A percentile compares a stretch with the other conserved stretches of the same genome.
phyloP scores from a whole-genome alignment of 495 filamentous ascomycete genomes.

The Tuber calosporum region DNA sequence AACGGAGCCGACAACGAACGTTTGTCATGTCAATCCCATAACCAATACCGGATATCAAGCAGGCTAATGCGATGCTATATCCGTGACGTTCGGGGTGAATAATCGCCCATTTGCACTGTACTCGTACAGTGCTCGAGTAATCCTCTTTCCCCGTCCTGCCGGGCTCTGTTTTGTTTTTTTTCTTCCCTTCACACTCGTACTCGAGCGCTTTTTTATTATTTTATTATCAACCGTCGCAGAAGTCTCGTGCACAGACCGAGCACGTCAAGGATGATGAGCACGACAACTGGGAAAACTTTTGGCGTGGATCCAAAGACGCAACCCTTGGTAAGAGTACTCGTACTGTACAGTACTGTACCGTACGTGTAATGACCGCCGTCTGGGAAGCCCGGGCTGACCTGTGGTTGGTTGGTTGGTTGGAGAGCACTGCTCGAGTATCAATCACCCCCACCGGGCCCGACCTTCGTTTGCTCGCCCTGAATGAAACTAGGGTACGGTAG shows the following conservation, averaged over 20 bases:
- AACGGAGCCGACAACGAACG: neutral
- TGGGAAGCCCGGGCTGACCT: neutral
- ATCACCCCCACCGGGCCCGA: neutral
- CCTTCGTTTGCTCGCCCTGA: constrained; percentile 1
- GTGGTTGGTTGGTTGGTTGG: neutral
- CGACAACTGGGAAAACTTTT: constrained; percentile 17
- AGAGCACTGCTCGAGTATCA: too few relatives aligned
- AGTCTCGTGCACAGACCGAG: constrained; percentile 32
- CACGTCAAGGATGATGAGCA: constrained; percentile 39
- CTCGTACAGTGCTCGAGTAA: too few relatives aligned
- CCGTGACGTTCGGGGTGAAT: neutral
- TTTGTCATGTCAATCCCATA: constrained; percentile 2
- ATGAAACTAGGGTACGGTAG: neutral
- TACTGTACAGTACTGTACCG: too few relatives aligned
- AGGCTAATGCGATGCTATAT: neutral
- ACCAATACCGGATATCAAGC: neutral
- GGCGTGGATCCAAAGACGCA: constrained; percentile 12
- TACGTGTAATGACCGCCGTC: constrained; percentile 21
- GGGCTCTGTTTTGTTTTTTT: constrained; percentile 25
- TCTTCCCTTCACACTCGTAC: constrained; percentile 18
- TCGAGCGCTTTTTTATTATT: constrained; percentile 26
- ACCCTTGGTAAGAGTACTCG: too few relatives aligned
- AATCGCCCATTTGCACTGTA: constrained; percentile 2
- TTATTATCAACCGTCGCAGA: neutral
- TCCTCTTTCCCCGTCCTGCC: constrained; percentile 25